Conservation (phyloP, 805 yeast genomes). For the Ogataea kodamae region DNA sequence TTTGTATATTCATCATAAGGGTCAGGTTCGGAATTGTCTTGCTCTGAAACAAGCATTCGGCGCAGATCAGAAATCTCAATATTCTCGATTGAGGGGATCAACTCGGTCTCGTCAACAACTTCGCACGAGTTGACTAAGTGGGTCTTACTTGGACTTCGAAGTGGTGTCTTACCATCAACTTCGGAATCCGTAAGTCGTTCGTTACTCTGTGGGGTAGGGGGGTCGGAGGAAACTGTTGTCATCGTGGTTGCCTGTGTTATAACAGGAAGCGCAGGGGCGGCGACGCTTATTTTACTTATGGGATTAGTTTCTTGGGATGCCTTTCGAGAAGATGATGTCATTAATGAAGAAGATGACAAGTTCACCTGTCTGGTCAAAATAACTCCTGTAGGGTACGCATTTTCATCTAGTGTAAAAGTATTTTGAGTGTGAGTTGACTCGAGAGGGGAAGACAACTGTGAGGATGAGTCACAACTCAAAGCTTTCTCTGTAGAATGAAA, state of each 20-base stretch:
- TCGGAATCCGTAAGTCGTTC: conserved; percentile 17
- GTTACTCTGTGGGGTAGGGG: conserved; percentile 18
- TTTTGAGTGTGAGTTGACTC: conserved; percentile 9
- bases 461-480: conserved; percentile 5
- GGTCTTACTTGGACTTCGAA: no score
- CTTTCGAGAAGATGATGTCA: conserved; percentile 21
- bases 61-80: conserved; percentile 6
- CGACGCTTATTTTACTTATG: conserved; percentile 27
- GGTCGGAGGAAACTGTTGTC: conserved; percentile 27
- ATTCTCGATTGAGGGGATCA: no score
- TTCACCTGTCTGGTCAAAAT: conserved; percentile 10
- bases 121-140: no score
- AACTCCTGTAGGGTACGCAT: conserved; percentile 10
- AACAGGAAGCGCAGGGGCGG: conserved; percentile 35
- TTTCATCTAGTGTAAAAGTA: conserved; percentile 13
- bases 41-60: conserved; percentile 2
- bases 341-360: conserved; percentile 17
- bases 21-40: conserved; percentile 2
- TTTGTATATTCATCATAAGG: conserved; percentile 7
- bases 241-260: conserved; percentile 36
- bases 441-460: conserved; percentile 11
- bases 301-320: conserved; percentile 27
- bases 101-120: no score
- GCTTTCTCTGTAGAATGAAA: conserved; percentile 4
- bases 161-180: conserved; percentile 12